Conservation (phyloP, 2,329 filamentous ascomycete species). For the Fusarium poae region DNA sequence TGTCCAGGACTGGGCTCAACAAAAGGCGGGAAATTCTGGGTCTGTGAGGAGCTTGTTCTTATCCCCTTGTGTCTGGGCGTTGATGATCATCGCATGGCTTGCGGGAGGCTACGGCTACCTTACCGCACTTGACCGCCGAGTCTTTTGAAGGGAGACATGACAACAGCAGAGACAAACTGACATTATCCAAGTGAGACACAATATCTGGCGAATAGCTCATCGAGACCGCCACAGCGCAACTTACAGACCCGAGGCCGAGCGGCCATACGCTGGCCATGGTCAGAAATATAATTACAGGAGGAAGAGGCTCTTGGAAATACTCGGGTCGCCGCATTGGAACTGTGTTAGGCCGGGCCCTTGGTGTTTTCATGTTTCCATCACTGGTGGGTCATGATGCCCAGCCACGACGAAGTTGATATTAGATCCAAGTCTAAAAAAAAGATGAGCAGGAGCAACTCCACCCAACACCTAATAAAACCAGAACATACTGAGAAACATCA, state of each 20-base stretch:
- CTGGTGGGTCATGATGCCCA: conserved; percentile 34
- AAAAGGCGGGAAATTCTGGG: conserved; percentile 30
- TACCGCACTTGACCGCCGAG: conserved; percentile 36
- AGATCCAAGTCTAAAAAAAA: conserved; percentile 19
- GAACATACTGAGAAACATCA: conserved; percentile 7
- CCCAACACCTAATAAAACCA: neutral
- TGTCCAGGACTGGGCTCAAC: conserved; percentile 27
- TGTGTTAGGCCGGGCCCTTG: conserved; percentile 43
- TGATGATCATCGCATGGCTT: conserved; percentile 26
- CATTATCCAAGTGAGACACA: conserved; percentile 43
- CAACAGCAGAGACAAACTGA: conserved; percentile 36
- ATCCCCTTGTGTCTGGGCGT: conserved; percentile 18
- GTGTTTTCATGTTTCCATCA: conserved; percentile 41
- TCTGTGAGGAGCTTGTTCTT: conserved; percentile 22
- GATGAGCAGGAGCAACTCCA: conserved; percentile 18
- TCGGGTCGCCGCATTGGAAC: conserved; percentile 37
- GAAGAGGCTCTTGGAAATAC: conserved; percentile 24
- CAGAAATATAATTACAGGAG: conserved; percentile 23
- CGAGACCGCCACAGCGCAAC: conserved; percentile 48
- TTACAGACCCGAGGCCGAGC: conserved; percentile 41
- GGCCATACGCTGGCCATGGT: conserved; percentile 29
- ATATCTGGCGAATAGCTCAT: conserved; percentile 44
- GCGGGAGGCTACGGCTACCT: conserved; percentile 23
- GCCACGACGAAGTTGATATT: conserved; percentile 37
- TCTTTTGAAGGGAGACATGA: conserved; percentile 40